phyloP scores from a whole-genome alignment of 2,329 filamentous ascomycete genomes.

The Knufia fluminis region DNA sequence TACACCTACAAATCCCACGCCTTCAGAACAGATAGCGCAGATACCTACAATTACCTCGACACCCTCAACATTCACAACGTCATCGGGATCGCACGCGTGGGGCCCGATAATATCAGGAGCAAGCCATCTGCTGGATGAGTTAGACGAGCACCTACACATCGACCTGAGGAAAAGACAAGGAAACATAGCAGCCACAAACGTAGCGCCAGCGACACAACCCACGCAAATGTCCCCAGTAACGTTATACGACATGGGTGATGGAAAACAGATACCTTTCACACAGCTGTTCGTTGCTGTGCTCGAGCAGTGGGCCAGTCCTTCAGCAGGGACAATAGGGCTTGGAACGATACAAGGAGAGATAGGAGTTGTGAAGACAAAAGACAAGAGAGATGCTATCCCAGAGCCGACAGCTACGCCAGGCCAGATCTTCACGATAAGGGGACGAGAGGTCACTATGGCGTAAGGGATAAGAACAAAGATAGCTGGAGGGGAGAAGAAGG shows the following conservation, averaged over 20 bases:
- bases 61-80: neutral
- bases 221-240: constrained; percentile 26
- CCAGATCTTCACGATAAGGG: constrained; percentile 5
- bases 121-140: constrained; percentile 2
- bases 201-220: constrained; percentile 21
- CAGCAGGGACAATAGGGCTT: constrained; percentile 26
- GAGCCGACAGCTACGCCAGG: constrained; percentile 3
- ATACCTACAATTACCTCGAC: neutral
- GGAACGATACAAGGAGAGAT: constrained; percentile 23
- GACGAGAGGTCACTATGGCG: neutral
- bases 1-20: neutral
- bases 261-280: constrained; percentile 21
- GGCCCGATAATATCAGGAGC: constrained; percentile 6
- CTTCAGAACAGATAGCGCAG: neutral
- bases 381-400: constrained; percentile 2
- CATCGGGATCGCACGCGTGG: neutral
- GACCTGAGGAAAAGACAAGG: constrained; percentile 18
- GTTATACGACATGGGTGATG: constrained; percentile 16
- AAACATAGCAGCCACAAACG: constrained; percentile 23
- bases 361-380: constrained; percentile 19
- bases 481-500: neutral
- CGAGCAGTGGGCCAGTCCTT: constrained; percentile 26
- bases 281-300: constrained; percentile 25
- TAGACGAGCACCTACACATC: constrained; percentile 8
- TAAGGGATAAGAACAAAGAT: neutral